Base-by-base conservation (phyloP, 441 rosid genomes). In the Gossypium lobatum region DNA sequence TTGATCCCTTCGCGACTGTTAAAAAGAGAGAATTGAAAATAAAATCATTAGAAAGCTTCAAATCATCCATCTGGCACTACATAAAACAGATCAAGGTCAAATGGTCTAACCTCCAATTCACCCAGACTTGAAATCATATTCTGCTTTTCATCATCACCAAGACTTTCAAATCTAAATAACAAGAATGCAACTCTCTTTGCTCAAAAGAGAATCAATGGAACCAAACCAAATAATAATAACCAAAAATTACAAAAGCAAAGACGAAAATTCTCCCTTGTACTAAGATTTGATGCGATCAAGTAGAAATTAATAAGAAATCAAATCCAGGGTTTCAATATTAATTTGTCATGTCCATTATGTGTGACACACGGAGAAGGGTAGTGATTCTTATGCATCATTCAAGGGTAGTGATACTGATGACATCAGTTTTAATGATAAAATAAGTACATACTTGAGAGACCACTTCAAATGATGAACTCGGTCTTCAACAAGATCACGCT, bases 401-500 rank as follows among this genome's bases (percentile, higher is more conserved):
- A 20, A 64, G 17, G 28, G 26, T 28, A 17, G 1, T 53, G 16
- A 28, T 52, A 17, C 25, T 10, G 25, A 28, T 26, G 58, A 31
- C 61, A 31, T 69, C 23, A 58, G 34, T 61, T 7, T 26, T 65
- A 28, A 65, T 31, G 66, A 66, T 46, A 72, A 61, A 69, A 73
- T 17, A 60, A 18, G 26, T 54, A 75, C 91, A 83, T 84, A 90
- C 98, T 82, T 89, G 62, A 89, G 88, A 73, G 95, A 93, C 98
- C 96, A 91, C 64, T 82, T 89, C 64, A 91, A 74, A 82, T 90
- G 96, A 82, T 93, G 95, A 66, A 95, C 83, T 80, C 81, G 79
- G 77, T 93, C 98, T 86, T 95, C 99, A 76, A 95, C 87, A 14
- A 79, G 81, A 84, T 95, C 99, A 37, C 98, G 91, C 64, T 90